Evolutionary conservation across 2,329 filamentous ascomycete species (phyloP).

Genomic region (Fusarium miscanthi): DNA sequence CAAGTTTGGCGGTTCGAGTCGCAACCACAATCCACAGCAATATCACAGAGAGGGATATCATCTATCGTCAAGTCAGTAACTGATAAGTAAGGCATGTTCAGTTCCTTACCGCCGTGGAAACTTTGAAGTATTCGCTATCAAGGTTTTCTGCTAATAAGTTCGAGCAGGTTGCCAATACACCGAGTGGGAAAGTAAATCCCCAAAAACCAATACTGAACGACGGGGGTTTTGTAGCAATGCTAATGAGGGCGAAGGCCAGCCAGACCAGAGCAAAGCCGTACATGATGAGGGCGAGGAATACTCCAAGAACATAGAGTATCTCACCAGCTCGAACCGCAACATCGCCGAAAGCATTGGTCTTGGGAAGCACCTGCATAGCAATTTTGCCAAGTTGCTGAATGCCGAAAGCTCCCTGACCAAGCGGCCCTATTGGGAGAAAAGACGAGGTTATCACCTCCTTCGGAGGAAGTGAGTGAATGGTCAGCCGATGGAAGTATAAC

Average conservation of each 20-base stretch:
- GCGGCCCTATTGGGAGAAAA: slow-evolving; percentile 73
- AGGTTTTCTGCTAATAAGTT: slow-evolving; percentile 54
- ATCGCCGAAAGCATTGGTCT: slow-evolving; percentile 58
- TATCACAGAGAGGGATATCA: slow-evolving; percentile 55
- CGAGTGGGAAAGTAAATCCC: slow-evolving; percentile 60
- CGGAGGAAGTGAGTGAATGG: slow-evolving; percentile 72
- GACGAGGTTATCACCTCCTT: slow-evolving; percentile 75
- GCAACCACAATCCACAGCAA: slow-evolving; percentile 57
- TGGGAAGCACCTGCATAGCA: slow-evolving; percentile 55
- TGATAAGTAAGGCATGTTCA: background rate
- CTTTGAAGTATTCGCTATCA: slow-evolving; percentile 57
- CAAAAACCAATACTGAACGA: slow-evolving; percentile 62
- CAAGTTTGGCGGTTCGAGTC: slow-evolving; percentile 52
- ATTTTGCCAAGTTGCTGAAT: slow-evolving; percentile 64
- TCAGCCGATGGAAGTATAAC: slow-evolving; percentile 76
- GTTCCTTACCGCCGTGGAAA: slow-evolving; percentile 51
- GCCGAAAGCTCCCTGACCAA: slow-evolving; percentile 73
- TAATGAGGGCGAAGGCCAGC: slow-evolving; percentile 57
- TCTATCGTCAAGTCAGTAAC: slow-evolving; percentile 43
- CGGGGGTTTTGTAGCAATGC: slow-evolving; percentile 53
- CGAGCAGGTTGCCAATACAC: slow-evolving; percentile 58
- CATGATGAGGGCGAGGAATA: slow-evolving; percentile 57
- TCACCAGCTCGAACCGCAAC: slow-evolving; percentile 51
- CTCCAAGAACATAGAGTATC: slow-evolving; percentile 68
- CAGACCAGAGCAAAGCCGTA: slow-evolving; percentile 59